Conservation (phyloP, 768 basidiomycete species). For the Kondoa malvinella region DNA sequence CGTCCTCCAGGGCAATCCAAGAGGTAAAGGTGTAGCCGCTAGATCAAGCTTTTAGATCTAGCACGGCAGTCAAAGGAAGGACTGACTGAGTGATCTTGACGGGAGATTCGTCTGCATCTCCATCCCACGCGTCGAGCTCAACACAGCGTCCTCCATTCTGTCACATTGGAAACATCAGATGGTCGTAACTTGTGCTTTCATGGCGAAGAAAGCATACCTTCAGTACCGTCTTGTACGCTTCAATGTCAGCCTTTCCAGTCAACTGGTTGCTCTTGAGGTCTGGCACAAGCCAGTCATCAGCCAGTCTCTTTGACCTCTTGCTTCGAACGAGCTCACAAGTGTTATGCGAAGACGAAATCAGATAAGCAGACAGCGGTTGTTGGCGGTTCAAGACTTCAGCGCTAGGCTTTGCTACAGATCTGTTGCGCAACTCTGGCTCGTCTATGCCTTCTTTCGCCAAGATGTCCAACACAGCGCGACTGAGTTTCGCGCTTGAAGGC, state of each 20-base stretch:
- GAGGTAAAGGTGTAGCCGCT: conserved; percentile 5
- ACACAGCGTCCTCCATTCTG: conserved; percentile 7
- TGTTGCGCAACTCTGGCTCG: not conserved
- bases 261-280: conserved; percentile 10
- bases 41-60: not conserved
- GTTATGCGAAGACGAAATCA: conserved; percentile 12
- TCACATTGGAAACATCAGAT: no score
- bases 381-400: not conserved
- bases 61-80: not conserved
- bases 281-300: not conserved
- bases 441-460: not conserved
- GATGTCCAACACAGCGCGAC: not conserved
- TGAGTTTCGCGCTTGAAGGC: no score
- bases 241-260: not conserved
- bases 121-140: conserved; percentile 7
- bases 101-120: not conserved
- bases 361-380: conserved; percentile 5
- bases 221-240: conserved; percentile 9
- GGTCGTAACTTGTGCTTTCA: no score
- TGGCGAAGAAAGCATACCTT: not conserved
- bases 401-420: not conserved
- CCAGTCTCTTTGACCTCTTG: not conserved
- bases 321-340: conserved; percentile 3
- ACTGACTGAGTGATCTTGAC: conserved; percentile 6
- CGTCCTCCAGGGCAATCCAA: not conserved